phyloP scores from a whole-genome alignment of 2,329 filamentous ascomycete genomes.

The Ophiostoma ips region DNA sequence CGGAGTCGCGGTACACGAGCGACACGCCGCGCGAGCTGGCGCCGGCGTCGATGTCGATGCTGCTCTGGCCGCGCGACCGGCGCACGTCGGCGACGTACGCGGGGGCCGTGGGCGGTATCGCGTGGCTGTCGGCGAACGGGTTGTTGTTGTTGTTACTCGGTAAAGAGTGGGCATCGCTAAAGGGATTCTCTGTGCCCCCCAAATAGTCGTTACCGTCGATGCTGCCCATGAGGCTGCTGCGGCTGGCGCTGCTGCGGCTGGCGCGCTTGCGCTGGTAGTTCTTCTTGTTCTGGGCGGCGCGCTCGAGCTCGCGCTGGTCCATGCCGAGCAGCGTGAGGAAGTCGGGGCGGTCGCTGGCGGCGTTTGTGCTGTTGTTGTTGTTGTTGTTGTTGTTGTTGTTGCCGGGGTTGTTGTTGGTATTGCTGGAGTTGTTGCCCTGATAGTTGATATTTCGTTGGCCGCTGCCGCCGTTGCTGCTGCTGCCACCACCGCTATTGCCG shows the following conservation, averaged over 20 bases:
- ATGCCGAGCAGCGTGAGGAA: constrained; percentile 30
- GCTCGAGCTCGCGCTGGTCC: constrained; percentile 27
- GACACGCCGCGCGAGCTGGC: too few species aligned
- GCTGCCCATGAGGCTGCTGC: constrained; percentile 1
- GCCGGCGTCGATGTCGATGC: constrained; percentile 16
- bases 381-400: background rate
- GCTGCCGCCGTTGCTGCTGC: background rate
- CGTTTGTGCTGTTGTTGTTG: constrained; percentile 17
- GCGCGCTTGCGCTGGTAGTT: constrained; percentile 13
- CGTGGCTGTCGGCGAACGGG: constrained; percentile 37
- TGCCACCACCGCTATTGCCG: background rate
- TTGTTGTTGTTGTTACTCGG: constrained; percentile 10
- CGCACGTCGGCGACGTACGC: constrained; percentile 34
- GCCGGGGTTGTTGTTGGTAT: background rate
- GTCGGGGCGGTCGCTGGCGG: constrained; percentile 27
- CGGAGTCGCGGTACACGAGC: constrained; percentile 28
- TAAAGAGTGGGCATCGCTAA: constrained; percentile 32
- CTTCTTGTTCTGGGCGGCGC: constrained; percentile 24
- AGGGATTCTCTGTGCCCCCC: constrained; percentile 24
- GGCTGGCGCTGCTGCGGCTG: constrained; percentile 5
- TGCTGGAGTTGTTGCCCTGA: background rate
- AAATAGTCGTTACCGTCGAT: constrained; percentile 5
- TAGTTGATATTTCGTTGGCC: too few species aligned
- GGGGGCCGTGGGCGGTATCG: constrained; percentile 19
- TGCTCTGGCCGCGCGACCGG: constrained; percentile 34